Base-by-base conservation (phyloP, 1,284 basidiomycete genomes). In the Coriolopsis trogii region DNA sequence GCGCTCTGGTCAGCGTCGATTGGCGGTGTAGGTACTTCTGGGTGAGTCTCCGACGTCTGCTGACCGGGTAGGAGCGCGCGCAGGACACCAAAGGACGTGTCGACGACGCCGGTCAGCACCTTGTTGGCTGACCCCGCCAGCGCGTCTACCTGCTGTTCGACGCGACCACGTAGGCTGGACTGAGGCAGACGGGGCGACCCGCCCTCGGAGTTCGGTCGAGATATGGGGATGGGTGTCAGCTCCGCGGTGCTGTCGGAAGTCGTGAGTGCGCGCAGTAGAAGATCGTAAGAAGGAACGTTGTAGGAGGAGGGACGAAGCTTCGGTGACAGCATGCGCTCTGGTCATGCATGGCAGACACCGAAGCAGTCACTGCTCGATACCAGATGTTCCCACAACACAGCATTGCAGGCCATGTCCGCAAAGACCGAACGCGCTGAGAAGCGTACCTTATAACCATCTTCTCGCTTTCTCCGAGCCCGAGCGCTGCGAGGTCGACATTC, bases 71-170 rank as follows among this genome's bases (percentile, higher is more conserved):
- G 69, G 16, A 95, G 73, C 0, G 90, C 85, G 15, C 88, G 80
- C 2, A 94, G 75, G 39, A 93, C 89, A 9, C 89, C 88, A 70
- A 94, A 84, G 10, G 82, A 91, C 1, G 89, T 84, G 64, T 94
- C 93, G 44, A 95, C 87, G 31, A 95, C 92, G 18, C 91, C 92
- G 1, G 79, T 85, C 46, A 94, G 77, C 38, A 93, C 89, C 65
- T 92, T 93, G 68, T 91, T 92, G 12, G 93, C 92, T 0, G 88
- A 89, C 9, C 83, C 89, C 0, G 91, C 82, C 28, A 95, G 78
- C 12, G 89, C 89, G 54, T 92, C 90, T 3, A 94, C 91, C 64
- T 87, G 87, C 62, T 92, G 89, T 59, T 85, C 87, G 9, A 94
- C 84, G 36, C 89, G 79, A 3, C 89, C 87, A n/a, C 88, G 78